A percentile compares a stretch with the other conserved stretches of the same genome.
Evolutionary conservation across 2,329 filamentous ascomycete genomes (phyloP).

Genomic region (Pseudogymnoascus sp.): DNA sequence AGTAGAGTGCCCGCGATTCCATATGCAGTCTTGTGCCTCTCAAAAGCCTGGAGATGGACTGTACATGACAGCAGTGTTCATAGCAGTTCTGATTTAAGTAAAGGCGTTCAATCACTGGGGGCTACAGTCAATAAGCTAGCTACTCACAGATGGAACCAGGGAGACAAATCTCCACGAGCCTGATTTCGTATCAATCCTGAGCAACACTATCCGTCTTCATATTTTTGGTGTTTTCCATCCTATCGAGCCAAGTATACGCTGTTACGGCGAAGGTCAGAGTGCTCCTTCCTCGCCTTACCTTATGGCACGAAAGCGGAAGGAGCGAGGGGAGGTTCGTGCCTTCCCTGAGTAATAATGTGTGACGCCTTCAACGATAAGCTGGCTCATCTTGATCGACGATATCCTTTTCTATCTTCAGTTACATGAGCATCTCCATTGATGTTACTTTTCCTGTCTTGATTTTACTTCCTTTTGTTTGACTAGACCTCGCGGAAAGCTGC

Average conservation of each 20-base stretch:
- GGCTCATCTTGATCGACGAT: not conserved
- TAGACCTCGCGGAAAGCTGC: not conserved
- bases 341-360: not conserved
- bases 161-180: no score
- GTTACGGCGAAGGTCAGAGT: not conserved
- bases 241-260: not conserved
- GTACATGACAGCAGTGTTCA: not conserved
- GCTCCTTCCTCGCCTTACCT: not conserved
- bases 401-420: not conserved
- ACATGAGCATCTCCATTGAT: conserved; percentile 1
- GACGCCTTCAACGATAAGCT: no score
- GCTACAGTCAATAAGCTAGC: not conserved
- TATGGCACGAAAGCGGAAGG: not conserved
- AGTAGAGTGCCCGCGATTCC: not conserved
- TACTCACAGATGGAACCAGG: not conserved
- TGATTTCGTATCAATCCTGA: not conserved
- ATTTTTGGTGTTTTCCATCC: not conserved
- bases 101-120: not conserved
- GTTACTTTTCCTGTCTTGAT: not conserved
- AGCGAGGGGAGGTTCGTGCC: not conserved
- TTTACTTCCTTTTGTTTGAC: conserved; percentile 1
- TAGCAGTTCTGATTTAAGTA: not conserved
- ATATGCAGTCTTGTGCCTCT: not conserved
- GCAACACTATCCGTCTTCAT: not conserved
- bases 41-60: not conserved